Conservation (phyloP, 305 asterid genomes). For the Solanum hybrid region DNA sequence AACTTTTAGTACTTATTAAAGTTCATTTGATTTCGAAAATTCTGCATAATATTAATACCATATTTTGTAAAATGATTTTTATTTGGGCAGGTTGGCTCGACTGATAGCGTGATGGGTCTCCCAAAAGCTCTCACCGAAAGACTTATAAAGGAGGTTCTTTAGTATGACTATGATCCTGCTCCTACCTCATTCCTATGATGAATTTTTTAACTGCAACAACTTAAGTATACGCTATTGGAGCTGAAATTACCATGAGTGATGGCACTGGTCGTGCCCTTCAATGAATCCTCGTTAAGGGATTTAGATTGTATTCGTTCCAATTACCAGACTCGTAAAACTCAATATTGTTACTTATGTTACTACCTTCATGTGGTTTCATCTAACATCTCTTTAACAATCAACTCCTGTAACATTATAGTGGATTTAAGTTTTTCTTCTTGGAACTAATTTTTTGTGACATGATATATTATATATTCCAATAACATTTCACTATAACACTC, state of each 20-base stretch:
- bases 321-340: background rate
- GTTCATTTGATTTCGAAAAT: background rate
- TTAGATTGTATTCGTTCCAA: background rate
- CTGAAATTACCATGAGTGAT: background rate
- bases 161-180: conserved; percentile 1
- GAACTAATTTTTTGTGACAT: background rate
- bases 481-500: background rate
- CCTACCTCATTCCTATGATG: background rate
- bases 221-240: background rate
- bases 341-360: background rate
- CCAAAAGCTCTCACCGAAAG: conserved; percentile 60
- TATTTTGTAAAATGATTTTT: background rate
- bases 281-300: background rate
- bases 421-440: background rate
- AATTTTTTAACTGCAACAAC: background rate
- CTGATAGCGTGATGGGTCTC: conserved; percentile 97
- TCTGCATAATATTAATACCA: background rate
- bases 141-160: conserved; percentile 63
- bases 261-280: background rate
- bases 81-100: conserved; percentile 55
- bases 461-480: background rate
- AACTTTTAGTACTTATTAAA: background rate
- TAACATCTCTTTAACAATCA: background rate
- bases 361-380: background rate
- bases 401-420: background rate